Evolutionary conservation across 1,284 basidiomycete species (phyloP).

Genomic region (Pseudozyma pruni): DNA sequence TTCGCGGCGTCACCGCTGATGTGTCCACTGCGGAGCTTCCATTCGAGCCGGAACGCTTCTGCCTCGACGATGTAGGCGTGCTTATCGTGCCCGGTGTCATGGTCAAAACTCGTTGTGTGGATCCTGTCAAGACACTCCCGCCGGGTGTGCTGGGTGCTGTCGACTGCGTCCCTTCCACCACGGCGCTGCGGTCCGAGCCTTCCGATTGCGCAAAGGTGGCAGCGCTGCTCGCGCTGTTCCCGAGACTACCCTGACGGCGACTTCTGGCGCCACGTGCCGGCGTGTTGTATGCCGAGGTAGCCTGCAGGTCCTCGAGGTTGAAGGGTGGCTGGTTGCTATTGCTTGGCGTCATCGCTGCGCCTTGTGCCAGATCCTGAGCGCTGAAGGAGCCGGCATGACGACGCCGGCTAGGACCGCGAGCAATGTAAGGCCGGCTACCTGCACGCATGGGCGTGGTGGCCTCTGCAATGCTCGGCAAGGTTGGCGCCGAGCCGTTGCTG

Average conservation of each 20-base stretch:
- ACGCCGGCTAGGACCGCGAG: constrained; percentile 33
- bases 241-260: constrained; percentile 28
- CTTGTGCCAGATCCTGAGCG: constrained; percentile 59
- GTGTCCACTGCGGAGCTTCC: constrained; percentile 26
- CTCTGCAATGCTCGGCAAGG: constrained; percentile 61
- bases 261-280: constrained; percentile 15
- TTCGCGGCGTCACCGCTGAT: constrained; percentile 20
- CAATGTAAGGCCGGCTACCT: constrained; percentile 28
- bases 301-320: constrained; percentile 43
- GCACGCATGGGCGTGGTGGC: constrained; percentile 37
- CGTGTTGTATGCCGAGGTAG: constrained; percentile 38
- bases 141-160: constrained; percentile 35
- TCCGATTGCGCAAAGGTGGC: constrained; percentile 32
- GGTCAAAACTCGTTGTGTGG: constrained; percentile 8
- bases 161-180: constrained; percentile 14
- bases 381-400: constrained; percentile 62
- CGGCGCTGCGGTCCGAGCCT: constrained; percentile 19
- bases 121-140: background rate
- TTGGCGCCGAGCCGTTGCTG: constrained; percentile 21
- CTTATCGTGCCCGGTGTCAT: constrained; percentile 22
- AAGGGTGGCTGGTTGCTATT: constrained; percentile 35
- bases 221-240: constrained; percentile 32
- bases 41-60: constrained; percentile 39
- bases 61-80: constrained; percentile 37
- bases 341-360: constrained; percentile 51